A percentile compares a stretch with the other conserved stretches of the same genome.
These are phyloP conservation scores for Puya raimondii DNA, from an alignment of 176 grass and related monocot species.

Conservation along the genomic window DNA sequence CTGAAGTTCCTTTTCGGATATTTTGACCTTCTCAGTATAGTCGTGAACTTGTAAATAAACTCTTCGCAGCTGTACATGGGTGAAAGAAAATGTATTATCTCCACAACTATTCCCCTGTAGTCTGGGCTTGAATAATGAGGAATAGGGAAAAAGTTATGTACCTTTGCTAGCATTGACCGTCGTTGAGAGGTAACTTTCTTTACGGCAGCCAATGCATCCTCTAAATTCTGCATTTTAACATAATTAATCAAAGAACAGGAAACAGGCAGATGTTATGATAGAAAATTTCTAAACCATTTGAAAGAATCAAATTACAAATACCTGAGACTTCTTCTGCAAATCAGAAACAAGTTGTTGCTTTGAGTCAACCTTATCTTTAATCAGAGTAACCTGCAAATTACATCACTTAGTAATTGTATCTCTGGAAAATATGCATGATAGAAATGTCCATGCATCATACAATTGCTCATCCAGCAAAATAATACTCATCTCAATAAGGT, in stretches of 20 bases:
- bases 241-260: not conserved
- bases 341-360: slow-evolving; percentile 50
- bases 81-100: slow-evolving; percentile 3
- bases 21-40: slow-evolving; percentile 55
- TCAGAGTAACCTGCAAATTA: slow-evolving; percentile 42
- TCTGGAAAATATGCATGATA: slow-evolving; percentile 9
- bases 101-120: not conserved
- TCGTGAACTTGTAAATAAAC: slow-evolving; percentile 63
- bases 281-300: not conserved
- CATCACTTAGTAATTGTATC: slow-evolving; percentile 12
- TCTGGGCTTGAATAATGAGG: not conserved
- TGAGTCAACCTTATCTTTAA: slow-evolving; percentile 49
- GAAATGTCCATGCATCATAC: not conserved
- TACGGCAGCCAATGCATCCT: slow-evolving; percentile 50
- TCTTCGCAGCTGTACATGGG: slow-evolving; percentile 45
- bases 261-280: not conserved
- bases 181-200: slow-evolving; percentile 59
- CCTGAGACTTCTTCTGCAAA: slow-evolving; percentile 65
- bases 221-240: slow-evolving; percentile 50
- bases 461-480: not conserved
- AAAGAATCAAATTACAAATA: slow-evolving; percentile 17
- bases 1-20: slow-evolving; percentile 58
- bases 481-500: not conserved
- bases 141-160: slow-evolving; percentile 11
- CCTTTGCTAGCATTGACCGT: slow-evolving; percentile 43